These are phyloP conservation scores for Penicillium italicum DNA, from an alignment of 2,329 filamentous ascomycete genomes.

Conservation along the genomic window DNA sequence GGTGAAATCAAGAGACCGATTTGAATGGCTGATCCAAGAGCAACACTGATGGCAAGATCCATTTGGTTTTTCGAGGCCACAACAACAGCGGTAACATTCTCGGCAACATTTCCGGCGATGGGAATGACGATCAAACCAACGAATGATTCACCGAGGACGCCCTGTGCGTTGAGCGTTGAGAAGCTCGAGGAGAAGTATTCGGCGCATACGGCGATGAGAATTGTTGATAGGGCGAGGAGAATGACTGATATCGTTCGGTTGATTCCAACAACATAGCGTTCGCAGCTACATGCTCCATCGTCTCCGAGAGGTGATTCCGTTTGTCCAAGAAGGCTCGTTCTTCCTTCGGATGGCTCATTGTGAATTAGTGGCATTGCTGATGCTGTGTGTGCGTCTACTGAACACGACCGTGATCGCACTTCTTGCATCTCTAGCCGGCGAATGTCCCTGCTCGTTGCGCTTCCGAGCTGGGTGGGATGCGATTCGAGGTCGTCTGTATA, in stretches of 20 bases:
- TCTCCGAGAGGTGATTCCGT: neutral
- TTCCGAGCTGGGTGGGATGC: neutral
- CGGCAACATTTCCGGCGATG: constrained; percentile 69
- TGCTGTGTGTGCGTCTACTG: constrained; percentile 2
- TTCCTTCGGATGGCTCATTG: neutral
- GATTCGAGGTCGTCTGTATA: constrained; percentile 14
- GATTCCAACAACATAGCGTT: neutral
- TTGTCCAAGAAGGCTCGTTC: neutral
- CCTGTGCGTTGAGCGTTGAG: constrained; percentile 58
- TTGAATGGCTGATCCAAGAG: constrained; percentile 68
- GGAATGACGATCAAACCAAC: constrained; percentile 70
- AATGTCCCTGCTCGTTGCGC: neutral
- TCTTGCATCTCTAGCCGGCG: constrained; percentile 13
- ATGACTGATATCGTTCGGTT: constrained; percentile 45
- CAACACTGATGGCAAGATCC: constrained; percentile 70
- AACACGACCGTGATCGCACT: constrained; percentile 3
- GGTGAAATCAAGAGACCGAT: constrained; percentile 69
- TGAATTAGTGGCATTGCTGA: constrained; percentile 6
- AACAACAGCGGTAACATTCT: constrained; percentile 68
- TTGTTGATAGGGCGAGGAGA: constrained; percentile 58
- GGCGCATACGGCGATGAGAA: constrained; percentile 64
- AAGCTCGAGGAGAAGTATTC: constrained; percentile 69
- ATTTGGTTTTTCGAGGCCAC: constrained; percentile 73
- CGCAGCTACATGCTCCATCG: neutral
- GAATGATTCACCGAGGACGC: constrained; percentile 60